Percentiles rank a stretch among this genome's conserved stretches.
These are phyloP conservation scores for Hamigera avellanea DNA, from an alignment of 495 filamentous ascomycete species.

Conservation along the genomic window DNA sequence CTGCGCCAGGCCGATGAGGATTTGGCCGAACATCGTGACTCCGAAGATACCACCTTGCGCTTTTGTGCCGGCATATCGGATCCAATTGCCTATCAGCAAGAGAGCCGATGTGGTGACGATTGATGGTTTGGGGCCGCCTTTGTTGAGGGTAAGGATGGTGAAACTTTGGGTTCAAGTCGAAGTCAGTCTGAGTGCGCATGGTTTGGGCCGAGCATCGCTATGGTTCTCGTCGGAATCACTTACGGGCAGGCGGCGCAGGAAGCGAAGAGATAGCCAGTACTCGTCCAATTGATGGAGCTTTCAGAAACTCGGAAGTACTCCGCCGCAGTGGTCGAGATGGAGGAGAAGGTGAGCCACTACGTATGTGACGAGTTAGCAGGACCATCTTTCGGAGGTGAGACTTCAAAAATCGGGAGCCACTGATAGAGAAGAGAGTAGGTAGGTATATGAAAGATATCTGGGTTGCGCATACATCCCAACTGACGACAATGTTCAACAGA, in stretches of 20 bases:
- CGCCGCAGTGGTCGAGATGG: conserved; percentile 66
- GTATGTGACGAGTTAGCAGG: background rate
- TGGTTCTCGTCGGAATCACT: conserved; percentile 15
- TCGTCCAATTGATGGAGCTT: conserved; percentile 83
- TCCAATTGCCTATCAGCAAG: conserved; percentile 77
- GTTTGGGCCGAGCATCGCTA: background rate
- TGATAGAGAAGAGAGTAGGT: background rate
- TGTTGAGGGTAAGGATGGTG: conserved; percentile 68
- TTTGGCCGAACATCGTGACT: conserved; percentile 87
- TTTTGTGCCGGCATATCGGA: conserved; percentile 74
- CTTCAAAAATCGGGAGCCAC: background rate
- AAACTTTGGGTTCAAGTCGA: conserved; percentile 34
- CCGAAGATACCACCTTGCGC: conserved; percentile 52
- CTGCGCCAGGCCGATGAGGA: conserved; percentile 79
- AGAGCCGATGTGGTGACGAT: conserved; percentile 65
- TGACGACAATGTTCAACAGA: conserved; percentile 82
- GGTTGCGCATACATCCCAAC: conserved; percentile 75
- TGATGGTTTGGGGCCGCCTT: conserved; percentile 63
- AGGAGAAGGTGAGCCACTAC: conserved; percentile 88
- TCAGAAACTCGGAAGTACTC: conserved; percentile 64
- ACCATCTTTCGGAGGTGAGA: background rate
- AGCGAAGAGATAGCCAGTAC: conserved; percentile 74
- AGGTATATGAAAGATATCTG: background rate
- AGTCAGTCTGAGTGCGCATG: background rate
- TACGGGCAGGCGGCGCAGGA: conserved; percentile 64